Percentiles rank a stretch among this genome's conserved stretches.
Conservation (phyloP, 345 rosid genomes). For the Laguncularia racemosa region DNA sequence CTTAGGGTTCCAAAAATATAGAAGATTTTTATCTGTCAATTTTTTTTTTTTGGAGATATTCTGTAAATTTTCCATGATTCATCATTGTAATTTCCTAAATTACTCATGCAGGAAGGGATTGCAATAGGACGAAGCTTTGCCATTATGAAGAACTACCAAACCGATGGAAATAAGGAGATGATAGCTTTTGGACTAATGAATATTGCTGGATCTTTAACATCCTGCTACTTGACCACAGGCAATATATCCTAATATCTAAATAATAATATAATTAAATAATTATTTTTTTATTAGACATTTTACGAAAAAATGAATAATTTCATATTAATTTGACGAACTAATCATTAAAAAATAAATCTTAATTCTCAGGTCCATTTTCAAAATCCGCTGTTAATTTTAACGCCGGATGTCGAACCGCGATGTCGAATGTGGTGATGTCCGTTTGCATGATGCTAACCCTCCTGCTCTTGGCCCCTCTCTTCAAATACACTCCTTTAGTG, state of each 20-base stretch:
- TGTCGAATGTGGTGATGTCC: conserved; percentile 81
- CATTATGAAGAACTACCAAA: conserved; percentile 60
- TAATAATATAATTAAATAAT: background rate
- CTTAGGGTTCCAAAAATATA: too few species aligned
- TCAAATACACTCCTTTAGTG: conserved; percentile 83
- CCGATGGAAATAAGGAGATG: conserved; percentile 94
- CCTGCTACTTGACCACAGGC: conserved; percentile 96
- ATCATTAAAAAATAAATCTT: background rate
- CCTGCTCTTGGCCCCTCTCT: conserved; percentile 68
- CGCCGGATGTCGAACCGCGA: conserved; percentile 59
- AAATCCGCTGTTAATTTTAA: conserved; percentile 90
- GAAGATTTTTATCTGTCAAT: too few species aligned
- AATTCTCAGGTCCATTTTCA: conserved; percentile 73
- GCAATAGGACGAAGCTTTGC: conserved; percentile 92
- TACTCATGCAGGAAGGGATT: conserved; percentile 64
- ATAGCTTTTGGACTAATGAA: conserved; percentile 89
- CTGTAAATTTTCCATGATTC: too few species aligned
- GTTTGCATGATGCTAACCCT: conserved; percentile 79
- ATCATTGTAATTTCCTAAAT: too few species aligned
- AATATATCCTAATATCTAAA: background rate
- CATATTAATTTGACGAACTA: background rate
- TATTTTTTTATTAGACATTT: too few species aligned
- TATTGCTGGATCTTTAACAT: conserved; percentile 72
- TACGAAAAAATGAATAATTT: too few species aligned
- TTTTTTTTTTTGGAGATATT: too few species aligned